A percentile compares a stretch with the other conserved stretches of the same genome.
These are phyloP conservation scores for Pseudomonodictys pantanalensis DNA, from an alignment of 495 filamentous ascomycete genomes.

Conservation along the genomic window DNA sequence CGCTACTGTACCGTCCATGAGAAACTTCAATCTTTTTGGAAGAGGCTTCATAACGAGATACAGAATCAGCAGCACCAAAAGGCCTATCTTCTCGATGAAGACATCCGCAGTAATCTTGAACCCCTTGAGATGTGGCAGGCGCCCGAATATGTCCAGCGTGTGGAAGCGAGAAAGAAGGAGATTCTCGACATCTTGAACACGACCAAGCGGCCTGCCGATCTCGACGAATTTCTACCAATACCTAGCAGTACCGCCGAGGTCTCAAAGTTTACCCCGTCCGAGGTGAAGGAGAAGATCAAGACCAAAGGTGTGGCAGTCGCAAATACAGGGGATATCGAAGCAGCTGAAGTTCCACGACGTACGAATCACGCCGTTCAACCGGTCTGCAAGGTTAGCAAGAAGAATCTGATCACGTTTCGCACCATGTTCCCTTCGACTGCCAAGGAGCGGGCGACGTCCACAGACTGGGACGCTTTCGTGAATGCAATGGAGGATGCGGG, in stretches of 20 bases:
- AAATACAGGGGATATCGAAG: neutral
- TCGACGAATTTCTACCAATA: neutral
- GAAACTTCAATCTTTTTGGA: neutral
- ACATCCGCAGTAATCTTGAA: neutral
- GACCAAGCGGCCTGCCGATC: neutral
- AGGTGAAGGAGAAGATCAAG: neutral
- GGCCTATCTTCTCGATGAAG: neutral
- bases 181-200: neutral
- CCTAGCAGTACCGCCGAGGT: neutral
- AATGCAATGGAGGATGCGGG: neutral
- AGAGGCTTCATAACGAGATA: neutral
- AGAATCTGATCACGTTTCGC: neutral
- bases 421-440: neutral
- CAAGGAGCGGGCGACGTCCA: neutral
- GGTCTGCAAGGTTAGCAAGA: neutral
- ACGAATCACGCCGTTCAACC: no score
- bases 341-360: no score
- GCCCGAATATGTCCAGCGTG: neutral
- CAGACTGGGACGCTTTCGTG: neutral
- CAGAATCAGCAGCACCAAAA: neutral
- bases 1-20: neutral
- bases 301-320: neutral
- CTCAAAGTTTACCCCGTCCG: neutral
- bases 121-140: neutral
- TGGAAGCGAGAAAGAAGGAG: neutral